A percentile compares a stretch with the other conserved stretches of the same genome.
Conservation (phyloP, 345 rosid species). For the Hypericum androsaemum region DNA sequence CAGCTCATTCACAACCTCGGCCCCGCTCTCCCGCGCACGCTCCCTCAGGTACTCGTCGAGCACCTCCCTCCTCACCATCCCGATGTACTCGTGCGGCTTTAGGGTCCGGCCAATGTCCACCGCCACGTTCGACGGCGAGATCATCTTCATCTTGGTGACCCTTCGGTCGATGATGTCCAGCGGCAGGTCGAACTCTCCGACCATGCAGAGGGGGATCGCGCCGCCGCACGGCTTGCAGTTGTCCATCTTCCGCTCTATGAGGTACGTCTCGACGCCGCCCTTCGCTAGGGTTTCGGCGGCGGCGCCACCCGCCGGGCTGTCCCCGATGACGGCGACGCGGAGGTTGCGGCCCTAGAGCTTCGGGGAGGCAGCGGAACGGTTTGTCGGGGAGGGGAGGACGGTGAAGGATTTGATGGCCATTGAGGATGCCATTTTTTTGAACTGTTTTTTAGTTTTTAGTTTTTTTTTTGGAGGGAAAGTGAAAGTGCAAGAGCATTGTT, state of each 20-base stretch:
- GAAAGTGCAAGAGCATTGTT: too few species aligned
- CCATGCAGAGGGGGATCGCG: constrained; percentile 93
- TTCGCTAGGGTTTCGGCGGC: constrained; percentile 77
- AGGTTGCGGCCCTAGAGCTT: constrained; percentile 60
- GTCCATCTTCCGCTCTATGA: constrained; percentile 81
- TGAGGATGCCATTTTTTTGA: constrained; percentile 43
- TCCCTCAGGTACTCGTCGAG: constrained; percentile 67
- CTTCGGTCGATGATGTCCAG: constrained; percentile 76
- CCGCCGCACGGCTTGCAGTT: constrained; percentile 96
- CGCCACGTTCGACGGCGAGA: constrained; percentile 87
- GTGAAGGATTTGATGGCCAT: constrained; percentile 64
- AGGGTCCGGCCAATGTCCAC: constrained; percentile 92
- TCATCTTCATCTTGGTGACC: constrained; percentile 95
- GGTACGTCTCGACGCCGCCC: constrained; percentile 79
- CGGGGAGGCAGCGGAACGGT: constrained; percentile 41
- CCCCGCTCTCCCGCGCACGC: constrained; percentile 64
- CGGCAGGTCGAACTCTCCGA: constrained; percentile 91
- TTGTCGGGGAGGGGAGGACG: constrained; percentile 45
- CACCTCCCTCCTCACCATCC: constrained; percentile 90
- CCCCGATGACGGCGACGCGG: constrained; percentile 85
- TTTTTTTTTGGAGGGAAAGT: not conserved
- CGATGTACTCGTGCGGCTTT: constrained; percentile 93
- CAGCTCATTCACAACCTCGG: constrained; percentile 66
- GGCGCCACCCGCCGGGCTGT: constrained; percentile 80
- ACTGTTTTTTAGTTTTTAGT: too few species aligned